Base-by-base conservation (phyloP, 179 eudicot genomes). In the Sideroxylon spinosum region DNA sequence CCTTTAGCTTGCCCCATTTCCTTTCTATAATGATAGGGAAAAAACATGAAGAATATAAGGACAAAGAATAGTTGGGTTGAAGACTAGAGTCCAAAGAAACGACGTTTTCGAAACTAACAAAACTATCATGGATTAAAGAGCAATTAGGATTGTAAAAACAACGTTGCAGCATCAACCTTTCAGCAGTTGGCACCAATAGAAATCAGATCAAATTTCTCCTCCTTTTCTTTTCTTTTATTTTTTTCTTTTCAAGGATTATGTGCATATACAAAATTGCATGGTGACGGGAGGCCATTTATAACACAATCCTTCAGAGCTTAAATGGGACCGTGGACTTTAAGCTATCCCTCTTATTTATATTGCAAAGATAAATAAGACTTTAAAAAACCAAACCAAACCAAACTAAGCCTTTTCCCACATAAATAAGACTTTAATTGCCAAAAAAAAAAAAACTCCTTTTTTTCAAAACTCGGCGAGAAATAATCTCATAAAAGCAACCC, bases 41-140 rank as follows among this genome's bases (percentile, higher is more conserved):
- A 74, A 74, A 20, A 25, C n/a, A 37, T 59, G 77, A 32, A 74
- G 29, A 74, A 56, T 9, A 25, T 63, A 25, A 63, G 67, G 32
- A 25, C 13, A 63, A 3, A 59, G 63, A 59, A 59, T 59, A 59
- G 25, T 59, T 59, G 63, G 63, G 25, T 12, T 59, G 63, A 59
- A 59, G 25, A 59, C 63, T n/a, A 55, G 7, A 0, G 2, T 59
- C 63, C 25, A 59, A 59, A 59, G 62, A 59, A 59, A 19, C 9
- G 62, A 62, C 2, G 32, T 62, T 62, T 8, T 9, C 16, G 44
- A 37, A 65, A 16, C 46, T 65, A 65, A 29, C 9, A 28, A 20
- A 29, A 63, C 14, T 65, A 62, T 62, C n/a, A 65, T 14, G 23
- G 69, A 14, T 14, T 14, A 9, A 29, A 65, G 46, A 26, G 48